Evolutionary conservation across 148 eudicot species (phyloP).

Genomic region (Chenopodium formosanum): DNA sequence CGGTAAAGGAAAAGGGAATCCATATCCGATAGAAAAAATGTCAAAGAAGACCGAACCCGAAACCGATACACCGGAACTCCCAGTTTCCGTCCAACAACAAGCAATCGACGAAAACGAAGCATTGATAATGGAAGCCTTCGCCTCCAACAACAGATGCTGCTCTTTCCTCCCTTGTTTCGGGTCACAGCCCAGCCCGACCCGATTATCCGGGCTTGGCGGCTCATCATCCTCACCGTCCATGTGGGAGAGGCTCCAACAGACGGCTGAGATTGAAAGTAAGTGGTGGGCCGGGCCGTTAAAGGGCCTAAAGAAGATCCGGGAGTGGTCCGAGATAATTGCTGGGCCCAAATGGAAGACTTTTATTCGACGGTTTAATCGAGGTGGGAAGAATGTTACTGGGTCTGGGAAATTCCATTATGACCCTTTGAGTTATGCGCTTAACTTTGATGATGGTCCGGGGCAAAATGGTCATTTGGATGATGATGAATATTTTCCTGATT

Average conservation of each 20-base stretch:
- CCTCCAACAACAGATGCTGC: conserved; percentile 30
- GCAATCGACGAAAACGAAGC: conserved; percentile 7
- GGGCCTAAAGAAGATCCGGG: conserved; percentile 61
- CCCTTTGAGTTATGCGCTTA: conserved; percentile 67
- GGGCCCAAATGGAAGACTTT: conserved; percentile 89
- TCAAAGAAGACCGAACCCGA: not conserved
- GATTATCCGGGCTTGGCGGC: not conserved
- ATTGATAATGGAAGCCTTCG: conserved; percentile 14
- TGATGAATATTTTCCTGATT: conserved; percentile 39
- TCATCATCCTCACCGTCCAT: conserved; percentile 34
- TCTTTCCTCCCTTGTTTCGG: conserved; percentile 26
- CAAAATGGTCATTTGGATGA: conserved; percentile 34
- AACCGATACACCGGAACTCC: not conserved
- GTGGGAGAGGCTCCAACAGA: conserved; percentile 31
- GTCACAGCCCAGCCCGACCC: conserved; percentile 21
- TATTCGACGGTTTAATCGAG: conserved; percentile 59
- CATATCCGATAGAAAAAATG: not conserved
- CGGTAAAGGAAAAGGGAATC: not conserved
- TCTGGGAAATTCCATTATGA: conserved; percentile 60
- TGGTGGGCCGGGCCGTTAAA: conserved; percentile 50
- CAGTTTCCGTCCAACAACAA: not conserved
- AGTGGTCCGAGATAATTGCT: conserved; percentile 83
- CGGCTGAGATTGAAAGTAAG: conserved; percentile 25
- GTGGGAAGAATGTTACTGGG: conserved; percentile 10
- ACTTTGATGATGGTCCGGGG: conserved; percentile 67